Base-by-base conservation (phyloP, 2,329 filamentous ascomycete species). In the Fusarium buxicola region DNA sequence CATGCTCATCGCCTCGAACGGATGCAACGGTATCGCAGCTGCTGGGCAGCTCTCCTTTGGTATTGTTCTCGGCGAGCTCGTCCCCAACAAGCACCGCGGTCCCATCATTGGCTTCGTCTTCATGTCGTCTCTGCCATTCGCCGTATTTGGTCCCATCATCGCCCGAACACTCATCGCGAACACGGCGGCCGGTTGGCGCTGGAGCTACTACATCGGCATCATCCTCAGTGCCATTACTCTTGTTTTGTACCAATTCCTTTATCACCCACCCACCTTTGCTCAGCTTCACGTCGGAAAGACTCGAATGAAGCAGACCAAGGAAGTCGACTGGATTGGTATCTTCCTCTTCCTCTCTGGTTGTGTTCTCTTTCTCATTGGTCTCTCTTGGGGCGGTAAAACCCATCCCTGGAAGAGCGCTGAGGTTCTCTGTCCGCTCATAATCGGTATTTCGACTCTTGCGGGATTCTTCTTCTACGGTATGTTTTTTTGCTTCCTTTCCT, bases 151-250 rank as follows among this genome's bases (percentile, higher is more conserved):
- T 0, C 80, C 80, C 15, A 70, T 82, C 38, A 80, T 84, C 50
- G 81, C 81, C 3, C 73, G 78, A n/a, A 69, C 73, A 4, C 75
- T 83, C 32, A 77, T 81, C 52, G 54, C 74, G 21, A 74, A 80
- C 44, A 82, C 81, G 1, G 68, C 62, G 5, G 66, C 75, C 4
- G 70, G 73, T 15, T 85, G 82, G 82, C 74, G 82, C 35, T 83
- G 81, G 80, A 77, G 72, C 52, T 85, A 81, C 68, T 83, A 81
- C 62, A 64, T 84, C 5, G 78, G 77, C 53, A 79, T 80, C 62
- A 80, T 82, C 48, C 72, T 80, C 52, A 76, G 73, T 31, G 74
- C 72, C n/a, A 55, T 80, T 18, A 72, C 77, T 10, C 63, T 80
- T 2, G 65, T 74, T 2, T 73, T 81, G 7, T 82, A 78, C 54